These are phyloP conservation scores for Clarireedia monteithiana DNA, from an alignment of 2,329 filamentous ascomycete genomes.

Conservation along the genomic window DNA sequence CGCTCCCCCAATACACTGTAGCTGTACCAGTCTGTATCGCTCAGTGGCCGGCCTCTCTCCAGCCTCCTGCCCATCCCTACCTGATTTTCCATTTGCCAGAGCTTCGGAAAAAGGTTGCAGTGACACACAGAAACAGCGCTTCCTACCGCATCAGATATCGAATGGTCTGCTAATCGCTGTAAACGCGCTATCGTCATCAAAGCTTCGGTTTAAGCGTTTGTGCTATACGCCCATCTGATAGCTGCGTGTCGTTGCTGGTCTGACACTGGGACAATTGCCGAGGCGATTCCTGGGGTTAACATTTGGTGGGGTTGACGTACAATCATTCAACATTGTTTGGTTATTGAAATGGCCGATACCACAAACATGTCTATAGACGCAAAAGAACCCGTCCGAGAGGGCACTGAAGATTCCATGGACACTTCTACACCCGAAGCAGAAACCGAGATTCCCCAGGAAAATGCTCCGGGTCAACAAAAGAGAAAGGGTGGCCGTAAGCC, in stretches of 20 bases:
- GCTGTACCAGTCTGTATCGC: constrained; percentile 1
- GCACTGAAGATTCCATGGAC: constrained; percentile 53
- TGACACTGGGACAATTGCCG: constrained; percentile 3
- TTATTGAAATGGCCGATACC: constrained; percentile 8
- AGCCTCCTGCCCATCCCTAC: constrained; percentile 10
- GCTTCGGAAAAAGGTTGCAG: background rate
- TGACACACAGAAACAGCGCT: constrained; percentile 4
- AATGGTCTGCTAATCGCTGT: constrained; percentile 3
- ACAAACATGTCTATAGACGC: constrained; percentile 58
- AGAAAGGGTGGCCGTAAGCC: constrained; percentile 96
- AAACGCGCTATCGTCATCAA: constrained; percentile 4
- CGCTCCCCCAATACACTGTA: background rate
- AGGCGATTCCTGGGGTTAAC: constrained; percentile 7
- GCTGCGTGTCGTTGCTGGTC: background rate
- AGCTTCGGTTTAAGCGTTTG: constrained; percentile 7
- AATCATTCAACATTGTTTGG: background rate
- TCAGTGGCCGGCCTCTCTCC: background rate
- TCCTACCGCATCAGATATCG: constrained; percentile 7
- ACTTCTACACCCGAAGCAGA: constrained; percentile 49
- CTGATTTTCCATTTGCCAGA: background rate
- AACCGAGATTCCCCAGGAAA: constrained; percentile 34
- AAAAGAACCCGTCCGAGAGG: constrained; percentile 48
- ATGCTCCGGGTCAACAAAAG: constrained; percentile 63
- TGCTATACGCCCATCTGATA: background rate
- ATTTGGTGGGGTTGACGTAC: constrained; percentile 1